These are phyloP conservation scores for Centaurea solstitialis DNA, from an alignment of 129 eudicot genomes.

Conservation along the genomic window DNA sequence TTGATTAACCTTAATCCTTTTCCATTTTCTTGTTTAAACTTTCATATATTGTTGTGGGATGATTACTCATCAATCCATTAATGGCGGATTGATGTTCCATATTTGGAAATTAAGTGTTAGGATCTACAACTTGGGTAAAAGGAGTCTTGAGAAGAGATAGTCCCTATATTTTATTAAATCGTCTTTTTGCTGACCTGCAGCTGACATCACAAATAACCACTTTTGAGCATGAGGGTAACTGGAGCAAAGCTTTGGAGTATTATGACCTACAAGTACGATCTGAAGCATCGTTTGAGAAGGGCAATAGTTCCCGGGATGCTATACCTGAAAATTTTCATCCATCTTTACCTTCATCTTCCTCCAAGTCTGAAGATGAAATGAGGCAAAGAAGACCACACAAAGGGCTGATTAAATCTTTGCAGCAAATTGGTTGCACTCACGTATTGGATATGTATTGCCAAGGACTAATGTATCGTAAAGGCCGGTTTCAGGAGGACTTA, in stretches of 20 bases:
- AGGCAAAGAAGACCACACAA: slow-evolving; percentile 71
- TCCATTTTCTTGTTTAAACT: neutral
- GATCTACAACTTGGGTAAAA: too few species aligned
- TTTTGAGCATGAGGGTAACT: slow-evolving; percentile 97
- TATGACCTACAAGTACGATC: slow-evolving; percentile 87
- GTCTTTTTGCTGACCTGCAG: slow-evolving; percentile 39
- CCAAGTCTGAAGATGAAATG: slow-evolving; percentile 43
- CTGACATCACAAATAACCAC: slow-evolving; percentile 85
- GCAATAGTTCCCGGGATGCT: slow-evolving; percentile 21
- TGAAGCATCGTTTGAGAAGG: slow-evolving; percentile 39
- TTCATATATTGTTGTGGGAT: neutral
- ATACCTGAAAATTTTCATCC: slow-evolving; percentile 33
- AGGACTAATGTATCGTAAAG: slow-evolving; percentile 75
- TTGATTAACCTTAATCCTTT: slow-evolving; percentile 8
- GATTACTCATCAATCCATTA: neutral
- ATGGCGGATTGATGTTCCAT: neutral
- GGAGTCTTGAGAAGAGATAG: neutral
- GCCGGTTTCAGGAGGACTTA: slow-evolving; percentile 74
- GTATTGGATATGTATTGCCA: slow-evolving; percentile 87
- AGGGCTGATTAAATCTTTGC: slow-evolving; percentile 90
- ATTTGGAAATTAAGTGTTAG: neutral
- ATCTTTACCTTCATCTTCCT: slow-evolving; percentile 29
- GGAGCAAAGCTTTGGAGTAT: slow-evolving; percentile 98
- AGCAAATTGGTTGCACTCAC: slow-evolving; percentile 94
- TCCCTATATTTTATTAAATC: slow-evolving; percentile 6